Evolutionary conservation across 2,329 filamentous ascomycete genomes (phyloP).

Genomic region (Sclerotinia sclerotiorum): DNA sequence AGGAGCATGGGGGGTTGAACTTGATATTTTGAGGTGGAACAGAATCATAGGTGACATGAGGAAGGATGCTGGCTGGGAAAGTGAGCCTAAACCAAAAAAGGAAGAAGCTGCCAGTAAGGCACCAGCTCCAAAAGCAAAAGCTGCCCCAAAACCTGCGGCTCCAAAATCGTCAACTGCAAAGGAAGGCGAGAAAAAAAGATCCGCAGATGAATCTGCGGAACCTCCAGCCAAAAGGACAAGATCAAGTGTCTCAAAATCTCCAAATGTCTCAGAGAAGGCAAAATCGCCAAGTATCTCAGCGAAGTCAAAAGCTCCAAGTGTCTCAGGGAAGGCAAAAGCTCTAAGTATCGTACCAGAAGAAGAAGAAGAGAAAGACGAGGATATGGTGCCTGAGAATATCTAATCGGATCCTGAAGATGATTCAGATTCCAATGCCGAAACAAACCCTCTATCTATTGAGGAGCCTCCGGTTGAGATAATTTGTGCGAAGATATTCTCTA

Average conservation of each 20-base stretch:
- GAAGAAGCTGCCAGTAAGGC: neutral
- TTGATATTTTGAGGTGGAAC: neutral
- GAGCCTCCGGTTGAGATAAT: neutral
- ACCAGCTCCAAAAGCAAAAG: neutral
- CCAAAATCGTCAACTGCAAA: neutral
- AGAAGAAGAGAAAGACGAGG: neutral
- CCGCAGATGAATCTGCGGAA: neutral
- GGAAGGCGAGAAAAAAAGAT: neutral
- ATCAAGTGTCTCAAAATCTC: neutral
- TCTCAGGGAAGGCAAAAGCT: too few relatives aligned
- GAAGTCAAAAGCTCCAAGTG: neutral
- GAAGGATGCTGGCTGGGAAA: neutral
- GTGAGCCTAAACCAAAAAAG: neutral
- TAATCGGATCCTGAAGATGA: neutral
- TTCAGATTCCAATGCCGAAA: neutral
- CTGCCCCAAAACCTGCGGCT: too few relatives aligned
- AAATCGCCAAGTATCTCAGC: too few relatives aligned
- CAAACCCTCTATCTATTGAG: too few relatives aligned
- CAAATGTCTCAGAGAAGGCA: too few relatives aligned
- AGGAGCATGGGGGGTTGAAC: neutral
- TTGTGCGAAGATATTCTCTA: too few relatives aligned
- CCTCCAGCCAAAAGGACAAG: neutral
- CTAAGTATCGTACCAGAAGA: neutral
- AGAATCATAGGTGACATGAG: accelerated
- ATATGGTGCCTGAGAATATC: neutral